phyloP scores from a whole-genome alignment of 1,139 yeast genomes.

The Blastobotrys petasosporus region DNA sequence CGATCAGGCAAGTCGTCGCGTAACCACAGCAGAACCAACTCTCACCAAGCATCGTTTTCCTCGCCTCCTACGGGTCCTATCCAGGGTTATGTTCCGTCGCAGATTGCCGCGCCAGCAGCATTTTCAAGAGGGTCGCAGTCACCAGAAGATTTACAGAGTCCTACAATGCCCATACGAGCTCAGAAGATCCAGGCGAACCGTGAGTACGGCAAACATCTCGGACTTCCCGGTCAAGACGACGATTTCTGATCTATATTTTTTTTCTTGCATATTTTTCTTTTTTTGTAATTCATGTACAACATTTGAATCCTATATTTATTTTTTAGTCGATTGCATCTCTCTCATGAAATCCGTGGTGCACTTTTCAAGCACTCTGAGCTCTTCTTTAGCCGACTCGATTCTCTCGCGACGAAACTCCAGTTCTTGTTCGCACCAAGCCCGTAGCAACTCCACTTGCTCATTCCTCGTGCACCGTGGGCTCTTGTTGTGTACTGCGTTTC shows the following conservation, averaged over 20 bases:
- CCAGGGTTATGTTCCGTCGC: no score
- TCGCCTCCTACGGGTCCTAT: no score
- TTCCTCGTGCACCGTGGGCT: no score
- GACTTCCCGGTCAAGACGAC: slow-evolving; percentile 18
- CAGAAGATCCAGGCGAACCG: slow-evolving; percentile 26
- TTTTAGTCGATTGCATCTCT: not conserved
- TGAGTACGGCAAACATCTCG: slow-evolving; percentile 28
- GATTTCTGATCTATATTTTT: slow-evolving; percentile 3
- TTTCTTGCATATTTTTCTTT: no score
- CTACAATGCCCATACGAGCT: slow-evolving; percentile 24
- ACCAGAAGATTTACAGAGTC: not conserved
- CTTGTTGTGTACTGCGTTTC: no score
- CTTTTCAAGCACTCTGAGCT: no score
- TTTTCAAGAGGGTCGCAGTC: no score
- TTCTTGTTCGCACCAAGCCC: no score
- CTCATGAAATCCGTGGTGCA: not conserved
- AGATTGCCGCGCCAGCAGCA: no score
- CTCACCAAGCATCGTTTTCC: not conserved
- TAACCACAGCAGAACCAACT: slow-evolving; percentile 1
- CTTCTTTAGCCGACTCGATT: no score
- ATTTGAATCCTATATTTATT: not conserved
- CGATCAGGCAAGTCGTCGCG: not conserved
- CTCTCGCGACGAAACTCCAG: no score
- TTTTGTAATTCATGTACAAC: slow-evolving; percentile 7
- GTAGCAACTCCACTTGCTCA: no score